These are phyloP conservation scores for Lavandula angustifolia DNA, from an alignment of 257 asterid species.

Conservation along the genomic window DNA sequence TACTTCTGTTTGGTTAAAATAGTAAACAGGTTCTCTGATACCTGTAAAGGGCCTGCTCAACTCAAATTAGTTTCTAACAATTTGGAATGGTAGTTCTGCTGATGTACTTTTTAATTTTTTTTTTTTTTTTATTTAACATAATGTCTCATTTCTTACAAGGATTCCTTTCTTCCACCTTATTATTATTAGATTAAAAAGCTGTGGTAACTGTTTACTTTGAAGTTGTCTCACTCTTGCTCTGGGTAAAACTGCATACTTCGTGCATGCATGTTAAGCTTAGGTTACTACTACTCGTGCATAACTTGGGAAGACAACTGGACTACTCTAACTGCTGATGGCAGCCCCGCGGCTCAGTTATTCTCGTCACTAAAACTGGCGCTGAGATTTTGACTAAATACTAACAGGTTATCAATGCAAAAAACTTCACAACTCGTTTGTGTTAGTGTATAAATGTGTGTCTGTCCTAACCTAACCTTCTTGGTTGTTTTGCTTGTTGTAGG, in stretches of 20 bases:
- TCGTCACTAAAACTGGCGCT: slow-evolving; percentile 85
- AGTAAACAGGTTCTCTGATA: neutral
- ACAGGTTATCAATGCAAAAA: neutral
- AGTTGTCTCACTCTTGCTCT: neutral
- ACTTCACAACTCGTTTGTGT: neutral
- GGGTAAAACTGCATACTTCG: neutral
- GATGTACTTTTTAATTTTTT: neutral
- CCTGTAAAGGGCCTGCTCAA: neutral
- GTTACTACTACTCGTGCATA: slow-evolving; percentile 35
- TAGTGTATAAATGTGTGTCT: neutral
- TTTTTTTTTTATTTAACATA: neutral
- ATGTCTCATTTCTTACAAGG: neutral
- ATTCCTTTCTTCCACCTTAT: neutral
- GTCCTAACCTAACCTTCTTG: neutral
- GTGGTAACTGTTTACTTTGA: neutral
- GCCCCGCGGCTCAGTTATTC: slow-evolving; percentile 97
- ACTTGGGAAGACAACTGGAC: slow-evolving; percentile 99
- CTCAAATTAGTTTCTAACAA: neutral
- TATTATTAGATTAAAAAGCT: neutral
- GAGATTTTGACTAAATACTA: slow-evolving; percentile 75
- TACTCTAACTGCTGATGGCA: slow-evolving; percentile 88
- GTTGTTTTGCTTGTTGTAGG: neutral
- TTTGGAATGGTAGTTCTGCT: neutral
- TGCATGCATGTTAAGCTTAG: neutral
- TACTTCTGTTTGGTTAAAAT: neutral